A percentile compares a stretch with the other conserved stretches of the same genome.
These are phyloP conservation scores for Cryptosporidium andersoni DNA, from an alignment of 169 alveolate genomes.

Conservation along the genomic window DNA sequence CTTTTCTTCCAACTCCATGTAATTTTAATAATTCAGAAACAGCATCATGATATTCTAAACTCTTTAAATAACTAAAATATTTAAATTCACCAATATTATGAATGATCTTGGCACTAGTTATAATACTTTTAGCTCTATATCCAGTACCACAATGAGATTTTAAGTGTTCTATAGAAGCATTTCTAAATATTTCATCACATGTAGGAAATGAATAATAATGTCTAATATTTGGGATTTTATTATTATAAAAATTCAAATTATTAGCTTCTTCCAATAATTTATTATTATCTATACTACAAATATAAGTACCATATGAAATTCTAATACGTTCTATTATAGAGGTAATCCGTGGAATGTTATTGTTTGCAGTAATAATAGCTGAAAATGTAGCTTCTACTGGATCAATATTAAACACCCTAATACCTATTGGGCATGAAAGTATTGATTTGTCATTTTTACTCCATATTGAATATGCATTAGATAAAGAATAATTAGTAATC, in stretches of 20 bases:
- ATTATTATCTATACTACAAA: slow-evolving; percentile 16
- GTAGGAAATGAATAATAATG: slow-evolving; percentile 61
- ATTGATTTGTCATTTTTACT: slow-evolving; percentile 17
- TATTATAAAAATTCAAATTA: not conserved
- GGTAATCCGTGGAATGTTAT: slow-evolving; percentile 43
- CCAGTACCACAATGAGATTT: slow-evolving; percentile 52
- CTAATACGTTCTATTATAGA: slow-evolving; percentile 31
- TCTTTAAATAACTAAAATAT: slow-evolving; percentile 23
- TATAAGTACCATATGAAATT: slow-evolving; percentile 19
- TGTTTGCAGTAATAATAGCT: slow-evolving; percentile 61
- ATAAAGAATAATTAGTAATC: slow-evolving; percentile 4
- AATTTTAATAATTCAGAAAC: slow-evolving; percentile 27
- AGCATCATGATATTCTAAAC: slow-evolving; percentile 36
- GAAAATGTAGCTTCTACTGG: slow-evolving; percentile 67
- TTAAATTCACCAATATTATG: slow-evolving; percentile 1
- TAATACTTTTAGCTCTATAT: slow-evolving; percentile 62
- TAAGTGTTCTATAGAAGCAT: slow-evolving; percentile 61
- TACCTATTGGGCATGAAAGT: slow-evolving; percentile 47
- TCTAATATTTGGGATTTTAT: not conserved
- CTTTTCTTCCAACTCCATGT: slow-evolving; percentile 62
- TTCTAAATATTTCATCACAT: slow-evolving; percentile 15
- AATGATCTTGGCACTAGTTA: slow-evolving; percentile 5
- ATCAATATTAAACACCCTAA: slow-evolving; percentile 51
- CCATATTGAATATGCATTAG: slow-evolving; percentile 40
- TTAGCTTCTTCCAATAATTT: not conserved